A percentile compares a stretch with the other conserved stretches of the same genome.
phyloP scores from a whole-genome alignment of 2,329 filamentous ascomycete species.

The Fusarium hostae region DNA sequence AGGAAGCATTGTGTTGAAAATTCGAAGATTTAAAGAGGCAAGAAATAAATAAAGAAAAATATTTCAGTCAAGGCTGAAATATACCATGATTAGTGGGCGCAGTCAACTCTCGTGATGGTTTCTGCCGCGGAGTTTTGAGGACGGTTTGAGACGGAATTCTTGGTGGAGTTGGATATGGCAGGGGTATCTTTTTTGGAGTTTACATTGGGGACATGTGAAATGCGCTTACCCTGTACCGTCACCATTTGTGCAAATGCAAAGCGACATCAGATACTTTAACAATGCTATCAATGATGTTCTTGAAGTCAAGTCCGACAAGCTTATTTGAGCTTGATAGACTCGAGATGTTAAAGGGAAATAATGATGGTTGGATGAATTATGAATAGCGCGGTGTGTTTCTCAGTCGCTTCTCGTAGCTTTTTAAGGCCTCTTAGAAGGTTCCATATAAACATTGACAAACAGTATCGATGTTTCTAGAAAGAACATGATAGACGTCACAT shows the following conservation, averaged over 20 bases:
- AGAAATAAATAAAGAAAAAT: not conserved
- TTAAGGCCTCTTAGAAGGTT: rapidly evolving
- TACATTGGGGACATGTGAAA: constrained; percentile 16
- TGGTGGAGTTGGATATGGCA: constrained; percentile 29
- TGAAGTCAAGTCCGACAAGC: not conserved
- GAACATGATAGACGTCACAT: too few relatives aligned
- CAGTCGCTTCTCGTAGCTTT: not conserved
- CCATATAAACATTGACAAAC: rapidly evolving
- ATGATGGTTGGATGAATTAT: rapidly evolving
- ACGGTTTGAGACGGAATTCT: constrained; percentile 33
- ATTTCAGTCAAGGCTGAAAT: constrained; percentile 16
- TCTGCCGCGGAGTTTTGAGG: constrained; percentile 61
- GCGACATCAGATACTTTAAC: too few relatives aligned
- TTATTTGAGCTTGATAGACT: too few relatives aligned
- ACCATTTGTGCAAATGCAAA: not conserved
- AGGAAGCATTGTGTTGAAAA: constrained; percentile 25
- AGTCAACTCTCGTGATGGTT: constrained; percentile 55
- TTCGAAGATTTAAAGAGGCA: not conserved
- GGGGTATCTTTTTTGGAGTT: constrained; percentile 34
- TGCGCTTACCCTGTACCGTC: constrained; percentile 18
- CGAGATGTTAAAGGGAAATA: not conserved
- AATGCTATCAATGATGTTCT: not conserved
- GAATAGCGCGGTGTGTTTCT: too few relatives aligned
- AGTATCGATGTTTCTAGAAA: not conserved
- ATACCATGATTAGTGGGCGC: constrained; percentile 42